These are phyloP conservation scores for Cladosporium sp. DNA, from an alignment of 2,329 filamentous ascomycete species.

Conservation along the genomic window DNA sequence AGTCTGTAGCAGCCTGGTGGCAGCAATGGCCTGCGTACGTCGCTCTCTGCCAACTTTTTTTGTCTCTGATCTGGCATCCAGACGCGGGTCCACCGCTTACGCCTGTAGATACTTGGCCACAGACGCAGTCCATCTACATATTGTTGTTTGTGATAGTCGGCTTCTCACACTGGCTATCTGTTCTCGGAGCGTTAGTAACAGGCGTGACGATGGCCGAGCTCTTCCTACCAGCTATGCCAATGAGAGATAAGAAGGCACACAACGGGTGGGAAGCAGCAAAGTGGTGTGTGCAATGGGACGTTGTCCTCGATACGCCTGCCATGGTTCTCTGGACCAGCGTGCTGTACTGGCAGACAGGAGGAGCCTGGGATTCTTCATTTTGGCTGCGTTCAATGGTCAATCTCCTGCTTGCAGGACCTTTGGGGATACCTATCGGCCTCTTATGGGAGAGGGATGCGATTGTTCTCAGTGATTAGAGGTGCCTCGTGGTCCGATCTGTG, in stretches of 20 bases:
- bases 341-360: neutral
- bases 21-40: neutral
- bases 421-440: neutral
- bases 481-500: neutral
- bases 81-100: neutral
- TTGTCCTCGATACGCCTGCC: neutral
- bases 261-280: neutral
- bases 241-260: neutral
- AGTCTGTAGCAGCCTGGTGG: neutral
- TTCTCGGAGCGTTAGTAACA: neutral
- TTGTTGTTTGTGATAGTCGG: neutral
- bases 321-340: neutral
- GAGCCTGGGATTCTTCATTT: neutral
- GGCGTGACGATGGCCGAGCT: neutral
- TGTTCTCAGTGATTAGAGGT: neutral
- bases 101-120: neutral
- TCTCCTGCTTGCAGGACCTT: neutral
- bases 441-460: neutral
- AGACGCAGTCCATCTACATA: neutral
- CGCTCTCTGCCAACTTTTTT: neutral
- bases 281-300: neutral
- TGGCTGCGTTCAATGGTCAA: neutral
- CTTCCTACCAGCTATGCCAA: neutral
- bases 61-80: neutral
- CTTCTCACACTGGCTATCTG: neutral